Conservation (phyloP, 2,329 filamentous ascomycete species). For the Fusarium abutilonis region DNA sequence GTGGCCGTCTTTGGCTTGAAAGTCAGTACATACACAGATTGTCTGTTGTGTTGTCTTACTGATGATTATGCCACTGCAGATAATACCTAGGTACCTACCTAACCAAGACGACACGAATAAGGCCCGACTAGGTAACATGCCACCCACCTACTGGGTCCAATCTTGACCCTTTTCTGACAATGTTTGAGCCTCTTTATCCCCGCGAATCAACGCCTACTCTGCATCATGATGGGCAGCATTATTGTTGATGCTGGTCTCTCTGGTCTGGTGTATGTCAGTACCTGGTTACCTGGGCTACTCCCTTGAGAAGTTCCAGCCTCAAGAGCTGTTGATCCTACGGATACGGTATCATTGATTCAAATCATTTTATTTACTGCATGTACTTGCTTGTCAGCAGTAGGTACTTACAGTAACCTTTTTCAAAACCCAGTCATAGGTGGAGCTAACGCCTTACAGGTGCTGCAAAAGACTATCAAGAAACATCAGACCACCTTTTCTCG, state of each 20-base stretch:
- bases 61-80: constrained; percentile 14
- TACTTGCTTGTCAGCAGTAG: background rate
- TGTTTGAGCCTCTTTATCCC: constrained; percentile 22
- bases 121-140: constrained; percentile 40
- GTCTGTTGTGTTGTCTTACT: constrained; percentile 1
- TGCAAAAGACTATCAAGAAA: constrained; percentile 21
- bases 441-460: constrained; percentile 17
- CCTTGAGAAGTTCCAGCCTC: background rate
- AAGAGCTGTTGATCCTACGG: background rate
- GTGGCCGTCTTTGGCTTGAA: constrained; percentile 11
- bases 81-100: background rate
- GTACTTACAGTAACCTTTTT: constrained; percentile 2
- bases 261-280: background rate
- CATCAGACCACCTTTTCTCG: constrained; percentile 31
- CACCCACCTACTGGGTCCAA: constrained; percentile 8
- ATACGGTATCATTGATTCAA: constrained; percentile 6
- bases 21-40: background rate
- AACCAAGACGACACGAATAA: constrained; percentile 32
- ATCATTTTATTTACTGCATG: constrained; percentile 2
- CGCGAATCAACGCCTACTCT: constrained; percentile 27
- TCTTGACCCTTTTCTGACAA: background rate
- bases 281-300: background rate
- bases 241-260: background rate
- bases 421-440: constrained; percentile 9
- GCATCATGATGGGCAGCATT: background rate